Percentiles rank a stretch among this genome's conserved stretches.
phyloP scores from a whole-genome alignment of 2,329 filamentous ascomycete species.

The Aspergillus flavus region DNA sequence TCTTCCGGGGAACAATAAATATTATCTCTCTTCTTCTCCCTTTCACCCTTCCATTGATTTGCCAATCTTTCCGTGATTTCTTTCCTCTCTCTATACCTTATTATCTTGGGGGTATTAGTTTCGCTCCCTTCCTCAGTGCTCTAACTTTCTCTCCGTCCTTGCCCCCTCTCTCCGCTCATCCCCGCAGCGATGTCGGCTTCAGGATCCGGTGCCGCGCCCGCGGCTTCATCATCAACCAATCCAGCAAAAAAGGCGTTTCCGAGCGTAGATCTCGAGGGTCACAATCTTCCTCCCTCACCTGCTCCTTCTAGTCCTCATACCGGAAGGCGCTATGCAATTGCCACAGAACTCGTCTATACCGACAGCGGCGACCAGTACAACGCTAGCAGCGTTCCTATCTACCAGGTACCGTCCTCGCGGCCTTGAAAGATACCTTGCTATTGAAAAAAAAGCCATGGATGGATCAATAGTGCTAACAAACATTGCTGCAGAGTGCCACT shows the following conservation, averaged over 20 bases:
- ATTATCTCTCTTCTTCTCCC: neutral
- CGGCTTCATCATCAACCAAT: constrained; percentile 25
- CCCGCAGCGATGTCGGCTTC: constrained; percentile 44
- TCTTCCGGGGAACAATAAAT: constrained; percentile 3
- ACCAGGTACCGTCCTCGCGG: constrained; percentile 61
- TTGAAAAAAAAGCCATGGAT: too few species aligned
- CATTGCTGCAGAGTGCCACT: constrained; percentile 70
- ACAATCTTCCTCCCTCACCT: constrained; percentile 85
- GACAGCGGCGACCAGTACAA: constrained; percentile 97
- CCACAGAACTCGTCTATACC: constrained; percentile 95
- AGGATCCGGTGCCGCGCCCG: constrained; percentile 28
- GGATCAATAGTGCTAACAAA: neutral
- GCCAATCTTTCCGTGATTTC: neutral
- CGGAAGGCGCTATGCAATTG: constrained; percentile 86
- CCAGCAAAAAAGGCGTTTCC: constrained; percentile 55
- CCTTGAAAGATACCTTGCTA: too few species aligned
- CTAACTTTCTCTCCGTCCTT: constrained; percentile 11
- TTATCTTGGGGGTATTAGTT: neutral
- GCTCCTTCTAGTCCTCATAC: constrained; percentile 87
- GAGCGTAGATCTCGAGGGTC: constrained; percentile 76
- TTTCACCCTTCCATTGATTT: neutral
- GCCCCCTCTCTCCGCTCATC: constrained; percentile 29
- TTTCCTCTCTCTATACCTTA: neutral
- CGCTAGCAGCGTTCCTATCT: constrained; percentile 93
- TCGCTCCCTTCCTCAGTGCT: neutral